phyloP scores from a whole-genome alignment of 495 filamentous ascomycete species.

The Halenospora varia region DNA sequence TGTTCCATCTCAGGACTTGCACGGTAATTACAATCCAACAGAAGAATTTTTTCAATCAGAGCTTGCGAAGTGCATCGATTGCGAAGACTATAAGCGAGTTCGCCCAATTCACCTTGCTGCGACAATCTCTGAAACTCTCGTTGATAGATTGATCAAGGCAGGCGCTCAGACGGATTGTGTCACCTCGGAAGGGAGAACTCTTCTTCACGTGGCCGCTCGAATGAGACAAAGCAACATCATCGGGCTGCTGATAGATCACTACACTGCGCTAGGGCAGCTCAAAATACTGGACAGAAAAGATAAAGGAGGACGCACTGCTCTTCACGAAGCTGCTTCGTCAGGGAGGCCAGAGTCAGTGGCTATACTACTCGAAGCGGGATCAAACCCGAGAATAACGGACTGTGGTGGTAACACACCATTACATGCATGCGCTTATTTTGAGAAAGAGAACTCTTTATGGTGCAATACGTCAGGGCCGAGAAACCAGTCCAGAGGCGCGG shows the following conservation, averaged over 20 bases:
- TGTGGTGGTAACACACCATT: neutral
- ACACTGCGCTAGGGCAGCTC: slow-evolving; percentile 2
- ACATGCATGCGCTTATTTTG: slow-evolving; percentile 11
- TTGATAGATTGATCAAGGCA: slow-evolving; percentile 26
- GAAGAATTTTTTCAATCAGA: neutral
- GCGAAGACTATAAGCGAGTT: slow-evolving; percentile 10
- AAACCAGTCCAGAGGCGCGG: neutral
- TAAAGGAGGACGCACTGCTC: slow-evolving; percentile 22
- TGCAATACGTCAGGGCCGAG: neutral
- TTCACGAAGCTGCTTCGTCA: slow-evolving; percentile 35
- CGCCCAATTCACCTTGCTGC: slow-evolving; percentile 32
- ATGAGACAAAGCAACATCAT: slow-evolving; percentile 34
- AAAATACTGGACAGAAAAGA: slow-evolving; percentile 20
- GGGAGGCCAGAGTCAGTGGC: slow-evolving; percentile 32
- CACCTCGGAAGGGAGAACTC: slow-evolving; percentile 30
- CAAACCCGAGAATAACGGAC: slow-evolving; percentile 17
- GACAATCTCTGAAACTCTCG: slow-evolving; percentile 26
- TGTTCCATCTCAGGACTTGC: neutral
- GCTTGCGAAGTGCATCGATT: slow-evolving; percentile 10
- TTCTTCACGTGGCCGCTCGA: slow-evolving; percentile 36
- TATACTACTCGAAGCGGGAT: slow-evolving; percentile 33
- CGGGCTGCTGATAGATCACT: slow-evolving; percentile 32
- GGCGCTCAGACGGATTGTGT: slow-evolving; percentile 27
- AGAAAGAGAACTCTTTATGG: neutral
- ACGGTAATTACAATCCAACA: neutral